A percentile compares a stretch with the other conserved stretches of the same genome.
Evolutionary conservation across 2,329 filamentous ascomycete species (phyloP).

Genomic region (Fusarium sp.): DNA sequence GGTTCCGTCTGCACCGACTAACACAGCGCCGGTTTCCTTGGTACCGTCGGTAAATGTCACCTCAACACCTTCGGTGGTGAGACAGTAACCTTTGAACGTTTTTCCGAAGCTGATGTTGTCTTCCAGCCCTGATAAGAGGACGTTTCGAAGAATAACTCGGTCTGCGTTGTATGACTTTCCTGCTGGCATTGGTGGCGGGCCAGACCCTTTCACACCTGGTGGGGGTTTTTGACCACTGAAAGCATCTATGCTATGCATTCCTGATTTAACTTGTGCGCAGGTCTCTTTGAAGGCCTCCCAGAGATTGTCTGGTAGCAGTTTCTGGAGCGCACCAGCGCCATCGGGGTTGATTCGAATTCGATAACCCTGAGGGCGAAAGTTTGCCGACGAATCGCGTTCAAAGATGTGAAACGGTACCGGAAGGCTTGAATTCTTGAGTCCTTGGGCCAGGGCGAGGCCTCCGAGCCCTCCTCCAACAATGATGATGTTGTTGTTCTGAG

Average conservation of each 20-base stretch:
- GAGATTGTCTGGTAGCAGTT: not conserved
- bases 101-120: not conserved
- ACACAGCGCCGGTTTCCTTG: not conserved
- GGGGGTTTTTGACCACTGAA: not conserved
- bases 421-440: fast-evolving
- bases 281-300: not conserved
- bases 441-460: not conserved
- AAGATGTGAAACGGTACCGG: not conserved
- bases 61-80: not conserved
- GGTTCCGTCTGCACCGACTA: not conserved
- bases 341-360: not conserved
- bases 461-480: not conserved
- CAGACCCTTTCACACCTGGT: too few relatives aligned
- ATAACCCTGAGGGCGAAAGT: not conserved
- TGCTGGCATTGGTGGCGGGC: not conserved
- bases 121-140: not conserved
- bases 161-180: not conserved
- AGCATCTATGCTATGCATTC: not conserved
- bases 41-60: not conserved
- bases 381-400: not conserved
- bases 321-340: not conserved
- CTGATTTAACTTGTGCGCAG: not conserved
- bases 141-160: not conserved
- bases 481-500: not conserved
- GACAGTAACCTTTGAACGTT: not conserved